Conservation (phyloP, 305 asterid genomes). For the Nicotiana rustica region DNA sequence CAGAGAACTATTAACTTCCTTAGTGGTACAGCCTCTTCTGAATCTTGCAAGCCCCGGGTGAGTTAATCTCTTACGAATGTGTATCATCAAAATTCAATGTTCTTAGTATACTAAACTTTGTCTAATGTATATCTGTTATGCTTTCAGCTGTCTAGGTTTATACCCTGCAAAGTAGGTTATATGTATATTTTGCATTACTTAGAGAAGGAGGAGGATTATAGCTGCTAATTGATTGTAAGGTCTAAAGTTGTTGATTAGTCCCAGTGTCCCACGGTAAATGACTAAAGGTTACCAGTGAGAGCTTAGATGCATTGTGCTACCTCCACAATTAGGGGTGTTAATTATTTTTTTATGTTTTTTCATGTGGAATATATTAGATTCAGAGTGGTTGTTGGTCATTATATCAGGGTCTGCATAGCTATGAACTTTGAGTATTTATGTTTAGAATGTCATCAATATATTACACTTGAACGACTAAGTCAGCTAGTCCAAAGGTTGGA, state of each 20-base stretch:
- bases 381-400: slow-evolving; percentile 11
- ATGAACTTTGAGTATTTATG: slow-evolving; percentile 19
- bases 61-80: slow-evolving; percentile 40
- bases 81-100: slow-evolving; percentile 29
- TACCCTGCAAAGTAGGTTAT: slow-evolving; percentile 18
- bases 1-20: slow-evolving; percentile 87
- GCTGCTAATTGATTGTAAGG: slow-evolving; percentile 18
- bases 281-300: slow-evolving; percentile 1
- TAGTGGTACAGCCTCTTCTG: slow-evolving; percentile 93
- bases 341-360: slow-evolving; percentile 17
- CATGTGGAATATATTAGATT: slow-evolving; percentile 19
- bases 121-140: neutral
- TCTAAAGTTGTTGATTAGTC: slow-evolving; percentile 21
- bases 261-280: neutral
- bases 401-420: neutral
- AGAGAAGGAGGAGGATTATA: slow-evolving; percentile 13
- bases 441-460: slow-evolving; percentile 27
- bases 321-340: neutral
- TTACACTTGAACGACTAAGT: slow-evolving; percentile 9
- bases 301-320: neutral
- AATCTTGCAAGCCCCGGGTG: slow-evolving; percentile 91
- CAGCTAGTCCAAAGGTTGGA: slow-evolving; percentile 5
- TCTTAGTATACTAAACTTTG: neutral
- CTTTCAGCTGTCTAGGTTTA: slow-evolving; percentile 18
- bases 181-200: slow-evolving; percentile 7